Base-by-base conservation (phyloP, 108 stramenopile species). In the Pseudonitzschia pungens region DNA sequence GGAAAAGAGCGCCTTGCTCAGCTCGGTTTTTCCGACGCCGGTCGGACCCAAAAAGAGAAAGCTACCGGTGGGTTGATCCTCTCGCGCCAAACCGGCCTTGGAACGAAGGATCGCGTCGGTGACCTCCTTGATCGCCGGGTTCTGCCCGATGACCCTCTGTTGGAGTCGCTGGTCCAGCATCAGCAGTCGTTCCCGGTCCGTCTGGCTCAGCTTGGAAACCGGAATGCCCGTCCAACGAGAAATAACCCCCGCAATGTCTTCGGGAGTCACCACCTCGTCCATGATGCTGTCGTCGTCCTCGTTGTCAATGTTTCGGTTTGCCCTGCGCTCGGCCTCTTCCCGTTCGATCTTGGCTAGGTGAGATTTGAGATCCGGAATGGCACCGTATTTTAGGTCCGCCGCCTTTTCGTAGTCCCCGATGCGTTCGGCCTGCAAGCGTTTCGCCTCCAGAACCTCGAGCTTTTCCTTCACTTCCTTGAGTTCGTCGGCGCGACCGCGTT, bases 11-110 rank as follows among this genome's bases (percentile, higher is more conserved):
- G 92, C 90, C 72, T 98, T 98, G 72, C 89, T 86, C 29, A 96
- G 83, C 77, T 94, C 93, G 4, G 97, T 98, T 81, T 98, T 97
- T 31, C 97, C 95, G 11, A 88, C 82, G 56, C 86, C 97, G 4
- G 98, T 97, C 4, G 93, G 90, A 14, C 97, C 97, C 45, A 90
- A 82, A 70, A 98, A 98, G 65, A 97, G 73, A 65, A 96, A 95
- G 18, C 81, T 84, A 33, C 36, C 98, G 57, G 91, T 83, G 15
- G 97, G 97, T 50, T 89, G 81, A 33, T 68, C 74, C 4, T 78
- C 66, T 76, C 90, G 85, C 10, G 92, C 80, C 12, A 97, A 74
- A 26, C 97, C 97, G 21, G 90, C 83, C n/a, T 94, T 84, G 15
- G 93, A 87, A 24, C 93, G 82, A 28, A 93, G 80, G 33, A 97